These are phyloP conservation scores for Monosporascus sp. DNA, from an alignment of 2,329 filamentous ascomycete genomes.

Conservation along the genomic window DNA sequence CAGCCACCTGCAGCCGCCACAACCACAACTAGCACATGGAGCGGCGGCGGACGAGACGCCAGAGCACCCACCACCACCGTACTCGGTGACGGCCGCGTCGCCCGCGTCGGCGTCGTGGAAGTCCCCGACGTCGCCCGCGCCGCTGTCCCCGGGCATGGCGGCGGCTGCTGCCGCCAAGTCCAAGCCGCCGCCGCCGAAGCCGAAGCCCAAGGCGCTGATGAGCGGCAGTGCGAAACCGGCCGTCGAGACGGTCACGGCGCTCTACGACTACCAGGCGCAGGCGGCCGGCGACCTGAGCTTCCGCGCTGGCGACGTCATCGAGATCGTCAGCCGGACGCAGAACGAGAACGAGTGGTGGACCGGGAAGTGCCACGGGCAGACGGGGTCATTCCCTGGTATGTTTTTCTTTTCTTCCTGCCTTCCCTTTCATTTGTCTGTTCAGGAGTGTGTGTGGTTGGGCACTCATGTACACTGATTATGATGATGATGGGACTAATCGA, in stretches of 20 bases:
- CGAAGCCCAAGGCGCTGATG: conserved; percentile 68
- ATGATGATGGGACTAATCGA: not conserved
- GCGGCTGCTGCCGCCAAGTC: conserved; percentile 58
- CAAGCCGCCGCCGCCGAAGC: conserved; percentile 66
- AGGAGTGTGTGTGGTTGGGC: not conserved
- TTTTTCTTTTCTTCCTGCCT: not conserved
- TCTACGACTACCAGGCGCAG: conserved; percentile 96
- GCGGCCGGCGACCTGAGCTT: conserved; percentile 94
- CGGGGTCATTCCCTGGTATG: conserved; percentile 93
- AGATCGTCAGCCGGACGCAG: conserved; percentile 75
- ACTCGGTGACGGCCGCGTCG: conserved; percentile 46
- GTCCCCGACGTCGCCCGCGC: conserved; percentile 25
- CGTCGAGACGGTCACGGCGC: conserved; percentile 76
- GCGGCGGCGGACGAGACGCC: conserved; percentile 36
- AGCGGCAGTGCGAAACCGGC: conserved; percentile 46
- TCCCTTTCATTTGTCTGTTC: not conserved
- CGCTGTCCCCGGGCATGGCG: conserved; percentile 31
- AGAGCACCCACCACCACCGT: conserved; percentile 66
- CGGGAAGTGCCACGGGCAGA: conserved; percentile 71
- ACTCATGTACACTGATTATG: not conserved
- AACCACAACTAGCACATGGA: conserved; percentile 24
- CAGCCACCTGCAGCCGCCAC: not conserved
- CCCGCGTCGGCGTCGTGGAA: conserved; percentile 21
- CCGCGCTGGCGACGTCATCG: conserved; percentile 79
- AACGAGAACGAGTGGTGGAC: conserved; percentile 99